Conservation (phyloP, 2,329 filamentous ascomycete species). For the Pestalotiopsis sp. region DNA sequence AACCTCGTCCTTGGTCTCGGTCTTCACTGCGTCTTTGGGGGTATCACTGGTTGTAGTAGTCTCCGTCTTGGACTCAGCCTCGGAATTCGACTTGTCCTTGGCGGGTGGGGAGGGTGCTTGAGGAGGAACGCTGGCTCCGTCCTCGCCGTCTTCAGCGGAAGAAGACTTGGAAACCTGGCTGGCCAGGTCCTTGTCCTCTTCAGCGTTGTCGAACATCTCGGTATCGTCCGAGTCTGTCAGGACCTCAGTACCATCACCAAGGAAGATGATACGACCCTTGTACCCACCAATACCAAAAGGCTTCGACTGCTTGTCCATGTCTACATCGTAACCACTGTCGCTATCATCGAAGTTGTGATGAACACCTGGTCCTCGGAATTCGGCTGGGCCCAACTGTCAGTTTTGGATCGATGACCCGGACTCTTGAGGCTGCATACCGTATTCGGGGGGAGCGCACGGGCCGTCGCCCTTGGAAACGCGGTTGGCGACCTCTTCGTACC, state of each 20-base stretch:
- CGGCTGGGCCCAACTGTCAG: conserved; percentile 58
- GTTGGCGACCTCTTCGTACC: conserved; percentile 95
- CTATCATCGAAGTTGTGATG: conserved; percentile 84
- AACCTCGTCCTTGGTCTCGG: conserved; percentile 27
- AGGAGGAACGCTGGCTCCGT: conserved; percentile 30
- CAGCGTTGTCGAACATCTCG: conserved; percentile 88
- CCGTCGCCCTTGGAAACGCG: conserved; percentile 96
- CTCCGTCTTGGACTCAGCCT: conserved; percentile 23
- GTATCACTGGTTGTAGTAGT: conserved; percentile 27
- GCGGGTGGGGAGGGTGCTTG: conserved; percentile 34
- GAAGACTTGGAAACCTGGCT: conserved; percentile 76
- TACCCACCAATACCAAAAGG: conserved; percentile 70
- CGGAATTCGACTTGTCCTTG: conserved; percentile 29
- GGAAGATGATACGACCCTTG: conserved; percentile 86
- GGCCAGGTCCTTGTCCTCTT: conserved; percentile 83
- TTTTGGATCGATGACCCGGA: conserved; percentile 29
- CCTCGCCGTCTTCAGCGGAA: conserved; percentile 29
- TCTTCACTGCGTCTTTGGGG: conserved; percentile 21
- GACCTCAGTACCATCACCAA: conserved; percentile 94
- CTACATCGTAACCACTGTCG: conserved; percentile 75
- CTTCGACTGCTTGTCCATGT: conserved; percentile 66
- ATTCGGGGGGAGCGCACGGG: conserved; percentile 97
- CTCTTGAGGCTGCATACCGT: conserved; percentile 73
- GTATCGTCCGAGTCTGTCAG: conserved; percentile 86
- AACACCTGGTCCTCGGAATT: conserved; percentile 81